phyloP scores from a whole-genome alignment of 768 basidiomycete genomes.

The Auriscalpium orientale region DNA sequence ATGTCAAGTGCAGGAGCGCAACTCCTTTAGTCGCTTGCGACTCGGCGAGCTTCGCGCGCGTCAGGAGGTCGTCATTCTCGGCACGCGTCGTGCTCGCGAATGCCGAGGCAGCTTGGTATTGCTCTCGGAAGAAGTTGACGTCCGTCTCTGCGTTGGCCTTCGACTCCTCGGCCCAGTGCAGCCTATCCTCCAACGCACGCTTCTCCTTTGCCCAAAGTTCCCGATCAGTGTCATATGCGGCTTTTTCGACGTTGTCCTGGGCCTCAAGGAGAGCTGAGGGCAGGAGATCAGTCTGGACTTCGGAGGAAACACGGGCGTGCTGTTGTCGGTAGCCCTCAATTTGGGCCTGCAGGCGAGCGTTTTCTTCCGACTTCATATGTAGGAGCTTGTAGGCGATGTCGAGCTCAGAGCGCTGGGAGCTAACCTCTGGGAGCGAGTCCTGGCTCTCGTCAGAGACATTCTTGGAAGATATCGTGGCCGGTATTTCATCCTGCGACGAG shows the following conservation, averaged over 20 bases:
- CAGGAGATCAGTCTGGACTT: slow-evolving; percentile 2
- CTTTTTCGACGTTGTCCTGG: neutral
- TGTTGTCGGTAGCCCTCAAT: neutral
- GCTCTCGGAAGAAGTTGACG: slow-evolving; percentile 12
- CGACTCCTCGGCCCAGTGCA: neutral
- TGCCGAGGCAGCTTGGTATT: slow-evolving; percentile 10
- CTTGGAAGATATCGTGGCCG: slow-evolving; percentile 2
- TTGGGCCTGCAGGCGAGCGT: slow-evolving; percentile 4
- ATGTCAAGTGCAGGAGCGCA: slow-evolving; percentile 11
- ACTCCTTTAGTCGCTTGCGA: slow-evolving; percentile 12
- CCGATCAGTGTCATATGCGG: slow-evolving; percentile 2
- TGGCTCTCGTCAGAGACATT: slow-evolving; percentile 3
- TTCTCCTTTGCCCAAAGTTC: slow-evolving; percentile 7
- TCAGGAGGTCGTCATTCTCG: slow-evolving; percentile 13
- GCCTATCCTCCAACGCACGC: neutral
- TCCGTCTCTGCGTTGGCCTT: slow-evolving; percentile 6
- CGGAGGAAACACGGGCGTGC: neutral
- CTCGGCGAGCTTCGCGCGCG: slow-evolving; percentile 13
- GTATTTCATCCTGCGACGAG: slow-evolving; percentile 7
- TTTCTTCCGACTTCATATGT: slow-evolving; percentile 12
- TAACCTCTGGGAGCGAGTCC: neutral
- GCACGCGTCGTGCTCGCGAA: slow-evolving; percentile 7
- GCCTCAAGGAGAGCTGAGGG: neutral
- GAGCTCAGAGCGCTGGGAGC: slow-evolving; percentile 3
- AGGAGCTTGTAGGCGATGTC: slow-evolving; percentile 9